Base-by-base conservation (phyloP, 2,329 filamentous ascomycete species). In the Domatiomyces catenatus region DNA sequence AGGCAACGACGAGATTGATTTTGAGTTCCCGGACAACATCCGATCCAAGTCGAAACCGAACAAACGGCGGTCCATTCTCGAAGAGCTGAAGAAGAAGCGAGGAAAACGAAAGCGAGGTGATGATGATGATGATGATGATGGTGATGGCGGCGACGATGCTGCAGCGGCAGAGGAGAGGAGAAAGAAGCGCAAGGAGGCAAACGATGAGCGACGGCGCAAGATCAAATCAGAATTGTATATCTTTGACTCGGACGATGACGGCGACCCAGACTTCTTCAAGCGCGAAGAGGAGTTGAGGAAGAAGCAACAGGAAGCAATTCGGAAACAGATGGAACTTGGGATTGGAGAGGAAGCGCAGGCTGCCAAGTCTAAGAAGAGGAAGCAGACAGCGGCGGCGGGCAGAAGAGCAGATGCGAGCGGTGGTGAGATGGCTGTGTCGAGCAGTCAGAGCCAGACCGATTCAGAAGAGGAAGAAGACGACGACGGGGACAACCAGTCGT, bases 181-280 rank as follows among this genome's bases (percentile, higher is more conserved):
- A 10, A 73, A 75, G 10, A 76, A 73, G 50, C 74, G 82, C 39
- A 75, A 78, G 49, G 73, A 81, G 48, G 83, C 78, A 57, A 81
- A 94, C 57, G 70, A 77, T n/a, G 86, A 89, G 61, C 88, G 88
- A 66, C 75, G 80, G 47, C 72, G 73, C 28, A 84, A 83, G 63
- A 84, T 92, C 68, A 96, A 95, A 72, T 93, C 85, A 60, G 81
- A 82, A 20, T 68, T 90, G 42, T 90, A 81, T 60, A 84, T 98
- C 48, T 78, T 83, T 52, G 81, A 83, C 39, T 82, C 77, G n/a
- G 87, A 94, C 61, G 80, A 76, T 32, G 86, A 88, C 46, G 77
- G 79, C 51, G 78, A 85, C 66, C 71, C 64, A 19, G 79, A 77
- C 18, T 95, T 95, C 67, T 95, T 90, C 66, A 80, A 75, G 2